Base-by-base conservation (phyloP, 805 yeast genomes). In the Peterozyma xylosa region DNA sequence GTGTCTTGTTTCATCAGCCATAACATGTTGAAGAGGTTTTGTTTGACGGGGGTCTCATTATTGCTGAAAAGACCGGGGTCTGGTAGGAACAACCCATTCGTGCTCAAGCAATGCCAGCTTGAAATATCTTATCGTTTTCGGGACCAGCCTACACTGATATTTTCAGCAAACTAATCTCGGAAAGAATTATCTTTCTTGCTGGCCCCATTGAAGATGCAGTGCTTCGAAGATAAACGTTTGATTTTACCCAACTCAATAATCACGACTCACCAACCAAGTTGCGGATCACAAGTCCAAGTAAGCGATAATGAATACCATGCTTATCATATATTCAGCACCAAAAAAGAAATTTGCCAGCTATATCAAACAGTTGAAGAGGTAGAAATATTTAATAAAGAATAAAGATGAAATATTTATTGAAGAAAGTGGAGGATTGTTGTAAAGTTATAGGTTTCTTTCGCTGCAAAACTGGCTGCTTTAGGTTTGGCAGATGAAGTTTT, bases 261-360 rank as follows among this genome's bases (percentile, higher is more conserved):
- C 18, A 62, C 62, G 66, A 54, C 62, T 0, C 66, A 62, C 40
- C 66, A 62, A 40, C 66, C 66, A 9, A 48, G 53, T 18, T 58
- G 58, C 4, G 66, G 66, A 9, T 48, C 54, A 18, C 49, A 52
- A 14, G 62, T 62, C n/a, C 60, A 55, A 41, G 58, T 60, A 34
- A 49, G 59, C 9, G 66, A 62, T 45, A 55, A 62, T 9, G 64
- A 60, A 30, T 62, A 59, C 37, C 63, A 62, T 42, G 65, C 66
- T 4, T 50, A 59, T 35, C 64, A 62, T 37, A 58, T 62, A 11
- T 45, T 62, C 30, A 45, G 56, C 16, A 54, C 58, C 33, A 55
- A 63, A 36, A 58, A 53, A 41, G 52, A 53, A 30, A 46, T 62
- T 17, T 57, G 58, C 35, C 45, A 45, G 38, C 42, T 62, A 9